A percentile compares a stretch with the other conserved stretches of the same genome.
Evolutionary conservation across 2,329 filamentous ascomycete genomes (phyloP).

Genomic region (Polytolypa hystricis): DNA sequence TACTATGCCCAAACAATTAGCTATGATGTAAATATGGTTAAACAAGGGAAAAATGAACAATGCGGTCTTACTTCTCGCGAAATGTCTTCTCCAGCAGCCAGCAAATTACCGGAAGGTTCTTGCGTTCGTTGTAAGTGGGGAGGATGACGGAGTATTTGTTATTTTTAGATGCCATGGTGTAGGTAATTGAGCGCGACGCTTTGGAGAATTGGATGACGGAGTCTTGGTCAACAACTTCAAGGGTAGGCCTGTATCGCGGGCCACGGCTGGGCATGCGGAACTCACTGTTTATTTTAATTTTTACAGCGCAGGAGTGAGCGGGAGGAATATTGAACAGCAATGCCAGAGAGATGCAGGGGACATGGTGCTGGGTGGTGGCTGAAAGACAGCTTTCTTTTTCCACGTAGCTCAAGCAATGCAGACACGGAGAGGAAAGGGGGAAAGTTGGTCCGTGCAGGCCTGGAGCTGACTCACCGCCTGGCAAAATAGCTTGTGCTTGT

Average conservation of each 20-base stretch:
- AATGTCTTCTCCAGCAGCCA: slow-evolving; percentile 93
- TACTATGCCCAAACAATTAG: slow-evolving; percentile 40
- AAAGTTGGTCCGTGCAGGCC: slow-evolving; percentile 8
- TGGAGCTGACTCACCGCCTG: slow-evolving; percentile 11
- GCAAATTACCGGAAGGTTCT: slow-evolving; percentile 89
- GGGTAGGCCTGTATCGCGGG: slow-evolving; percentile 14
- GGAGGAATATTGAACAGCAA: slow-evolving; percentile 1
- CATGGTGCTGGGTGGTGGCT: not conserved
- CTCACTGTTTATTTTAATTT: slow-evolving; percentile 9
- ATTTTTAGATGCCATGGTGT: slow-evolving; percentile 17
- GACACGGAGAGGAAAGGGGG: no score
- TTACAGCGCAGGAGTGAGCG: slow-evolving; percentile 4
- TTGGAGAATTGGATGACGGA: slow-evolving; percentile 10
- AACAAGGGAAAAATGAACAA: not conserved
- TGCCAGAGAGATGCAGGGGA: not conserved
- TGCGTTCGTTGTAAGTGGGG: slow-evolving; percentile 96
- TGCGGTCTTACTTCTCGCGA: slow-evolving; percentile 62
- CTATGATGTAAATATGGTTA: slow-evolving; percentile 3
- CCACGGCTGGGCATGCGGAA: slow-evolving; percentile 16
- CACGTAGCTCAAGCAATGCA: no score
- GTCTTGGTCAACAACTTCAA: slow-evolving; percentile 13
- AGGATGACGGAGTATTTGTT: slow-evolving; percentile 96
- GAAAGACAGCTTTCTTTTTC: no score
- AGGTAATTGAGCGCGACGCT: slow-evolving; percentile 2
- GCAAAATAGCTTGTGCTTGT: slow-evolving; percentile 7